phyloP scores from a whole-genome alignment of 805 yeast species.

The Danielozyma ontarioensis region DNA sequence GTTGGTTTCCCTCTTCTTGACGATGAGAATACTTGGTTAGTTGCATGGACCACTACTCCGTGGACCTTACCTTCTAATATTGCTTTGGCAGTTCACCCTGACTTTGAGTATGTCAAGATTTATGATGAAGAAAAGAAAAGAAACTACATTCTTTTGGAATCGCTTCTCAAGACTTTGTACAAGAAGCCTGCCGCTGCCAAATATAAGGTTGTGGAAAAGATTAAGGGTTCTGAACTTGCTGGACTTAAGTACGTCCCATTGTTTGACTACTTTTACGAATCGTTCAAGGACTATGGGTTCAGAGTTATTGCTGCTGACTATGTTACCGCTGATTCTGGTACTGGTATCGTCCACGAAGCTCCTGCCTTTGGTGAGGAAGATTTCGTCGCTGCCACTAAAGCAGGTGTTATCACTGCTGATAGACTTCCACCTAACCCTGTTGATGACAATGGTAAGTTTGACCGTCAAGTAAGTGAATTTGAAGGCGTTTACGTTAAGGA shows the following conservation, averaged over 20 bases:
- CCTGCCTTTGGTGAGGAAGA: conserved; percentile 99
- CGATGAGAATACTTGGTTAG: conserved; percentile 77
- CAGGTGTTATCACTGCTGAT: conserved; percentile 69
- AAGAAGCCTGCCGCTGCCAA: conserved; percentile 93
- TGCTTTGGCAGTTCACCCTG: conserved; percentile 87
- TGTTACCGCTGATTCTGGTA: conserved; percentile 93
- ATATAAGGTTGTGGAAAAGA: conserved; percentile 72
- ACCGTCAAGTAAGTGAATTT: conserved; percentile 66
- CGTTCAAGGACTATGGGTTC: conserved; percentile 74
- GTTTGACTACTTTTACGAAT: conserved; percentile 73
- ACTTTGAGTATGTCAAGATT: conserved; percentile 87
- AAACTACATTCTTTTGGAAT: conserved; percentile 79
- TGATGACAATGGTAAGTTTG: conserved; percentile 87
- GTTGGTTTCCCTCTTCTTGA: conserved; percentile 77
- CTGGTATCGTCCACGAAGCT: conserved; percentile 97
- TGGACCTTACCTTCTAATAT: conserved; percentile 98
- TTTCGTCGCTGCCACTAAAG: conserved; percentile 72
- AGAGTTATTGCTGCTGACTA: conserved; percentile 76
- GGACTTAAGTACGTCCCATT: conserved; percentile 81
- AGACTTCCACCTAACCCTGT: conserved; percentile 86
- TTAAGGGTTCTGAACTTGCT: conserved; percentile 73
- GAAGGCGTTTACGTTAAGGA: conserved; percentile 88
- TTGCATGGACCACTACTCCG: conserved; percentile 99
- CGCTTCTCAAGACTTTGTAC: conserved; percentile 76
- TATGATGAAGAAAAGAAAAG: conserved; percentile 81